A percentile compares a stretch with the other conserved stretches of the same genome.
phyloP scores from a whole-genome alignment of 768 basidiomycete species.

The Baorangia bicolor region DNA sequence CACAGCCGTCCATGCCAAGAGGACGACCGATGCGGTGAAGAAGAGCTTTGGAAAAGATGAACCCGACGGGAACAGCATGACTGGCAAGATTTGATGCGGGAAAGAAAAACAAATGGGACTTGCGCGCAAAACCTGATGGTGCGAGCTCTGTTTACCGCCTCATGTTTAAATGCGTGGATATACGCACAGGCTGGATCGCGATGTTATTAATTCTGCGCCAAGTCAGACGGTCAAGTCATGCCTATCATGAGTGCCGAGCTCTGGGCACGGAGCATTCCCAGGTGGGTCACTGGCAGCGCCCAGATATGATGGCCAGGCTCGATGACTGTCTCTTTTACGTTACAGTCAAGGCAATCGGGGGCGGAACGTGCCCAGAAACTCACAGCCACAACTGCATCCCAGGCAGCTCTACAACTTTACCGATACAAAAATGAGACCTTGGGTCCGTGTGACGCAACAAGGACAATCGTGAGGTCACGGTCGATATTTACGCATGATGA shows the following conservation, averaged over 20 bases:
- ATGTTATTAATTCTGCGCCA: too few species aligned
- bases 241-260: neutral
- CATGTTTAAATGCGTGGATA: neutral
- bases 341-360: neutral
- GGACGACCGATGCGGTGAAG: neutral
- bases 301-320: neutral
- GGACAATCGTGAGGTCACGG: neutral
- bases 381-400: neutral
- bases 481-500: neutral
- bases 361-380: neutral
- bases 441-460: neutral
- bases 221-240: neutral
- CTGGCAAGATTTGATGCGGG: neutral
- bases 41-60: neutral
- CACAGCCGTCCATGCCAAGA: conserved; percentile 4
- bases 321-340: conserved; percentile 4
- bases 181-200: neutral
- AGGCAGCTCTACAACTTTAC: neutral
- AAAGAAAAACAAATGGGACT: neutral
- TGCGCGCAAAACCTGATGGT: neutral
- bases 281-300: conserved; percentile 5
- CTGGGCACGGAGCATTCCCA: neutral
- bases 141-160: neutral
- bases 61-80: conserved; percentile 5
- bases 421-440: neutral